Evolutionary conservation across 2,329 filamentous ascomycete species (phyloP).

Genomic region (Colletotrichum abscissum): DNA sequence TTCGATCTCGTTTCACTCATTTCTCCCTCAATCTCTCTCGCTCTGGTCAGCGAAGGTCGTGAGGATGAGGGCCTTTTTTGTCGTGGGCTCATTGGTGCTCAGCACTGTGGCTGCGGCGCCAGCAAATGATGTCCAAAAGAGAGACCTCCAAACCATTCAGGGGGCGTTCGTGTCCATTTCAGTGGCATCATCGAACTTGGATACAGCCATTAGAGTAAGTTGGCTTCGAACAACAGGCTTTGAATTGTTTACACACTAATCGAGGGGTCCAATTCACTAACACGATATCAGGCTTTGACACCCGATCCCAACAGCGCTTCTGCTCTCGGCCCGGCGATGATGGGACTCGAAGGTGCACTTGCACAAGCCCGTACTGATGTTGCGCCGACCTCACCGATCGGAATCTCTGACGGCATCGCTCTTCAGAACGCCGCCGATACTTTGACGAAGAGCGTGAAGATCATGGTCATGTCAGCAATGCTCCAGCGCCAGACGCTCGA

Average conservation of each 20-base stretch:
- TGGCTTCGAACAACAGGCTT: neutral
- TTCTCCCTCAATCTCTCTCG: neutral
- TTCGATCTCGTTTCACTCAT: neutral
- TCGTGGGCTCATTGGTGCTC: slow-evolving; percentile 3
- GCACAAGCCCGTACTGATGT: slow-evolving; percentile 23
- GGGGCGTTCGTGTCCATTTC: slow-evolving; percentile 1
- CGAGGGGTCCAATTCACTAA: neutral
- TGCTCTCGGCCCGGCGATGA: neutral
- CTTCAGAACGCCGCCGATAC: slow-evolving; percentile 27
- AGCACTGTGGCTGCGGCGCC: neutral
- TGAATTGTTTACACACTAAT: neutral
- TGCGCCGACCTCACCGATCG: slow-evolving; percentile 38
- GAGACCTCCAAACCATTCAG: slow-evolving; percentile 4
- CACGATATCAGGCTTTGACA: slow-evolving; percentile 8
- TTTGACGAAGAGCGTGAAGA: slow-evolving; percentile 32
- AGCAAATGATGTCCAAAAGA: neutral
- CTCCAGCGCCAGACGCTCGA: slow-evolving; percentile 27
- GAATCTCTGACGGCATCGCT: slow-evolving; percentile 38
- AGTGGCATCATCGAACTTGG: slow-evolving; percentile 13
- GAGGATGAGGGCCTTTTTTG: slow-evolving; percentile 6
- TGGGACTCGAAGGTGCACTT: slow-evolving; percentile 29
- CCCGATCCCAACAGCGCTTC: slow-evolving; percentile 9
- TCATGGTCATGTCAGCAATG: slow-evolving; percentile 33
- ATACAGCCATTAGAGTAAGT: slow-evolving; percentile 6
- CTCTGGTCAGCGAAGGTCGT: neutral